A percentile compares a stretch with the other conserved stretches of the same genome.
phyloP scores from a whole-genome alignment of 2,329 filamentous ascomycete genomes.

The Curvularia spicifera region DNA sequence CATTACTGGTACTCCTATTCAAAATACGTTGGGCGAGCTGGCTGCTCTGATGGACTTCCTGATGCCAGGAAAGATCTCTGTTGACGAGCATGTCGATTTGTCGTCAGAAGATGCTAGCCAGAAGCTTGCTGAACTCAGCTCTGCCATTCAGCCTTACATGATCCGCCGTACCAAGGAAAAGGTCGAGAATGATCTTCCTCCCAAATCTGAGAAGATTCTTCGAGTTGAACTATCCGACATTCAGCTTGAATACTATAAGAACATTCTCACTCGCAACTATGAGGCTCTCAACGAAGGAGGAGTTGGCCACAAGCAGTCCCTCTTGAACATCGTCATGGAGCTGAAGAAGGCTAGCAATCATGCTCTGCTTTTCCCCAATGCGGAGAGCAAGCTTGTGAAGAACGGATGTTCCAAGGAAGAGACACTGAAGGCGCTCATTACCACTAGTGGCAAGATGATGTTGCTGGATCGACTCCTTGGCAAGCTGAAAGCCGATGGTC shows the following conservation, averaged over 20 bases:
- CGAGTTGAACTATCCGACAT: conserved; percentile 96
- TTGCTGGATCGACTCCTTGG: conserved; percentile 91
- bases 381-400: conserved; percentile 85
- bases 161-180: conserved; percentile 95
- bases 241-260: conserved; percentile 98
- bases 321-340: conserved; percentile 99
- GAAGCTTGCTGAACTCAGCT: conserved; percentile 85
- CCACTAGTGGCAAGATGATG: conserved; percentile 99
- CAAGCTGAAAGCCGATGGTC: conserved; percentile 90
- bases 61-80: conserved; percentile 89
- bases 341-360: conserved; percentile 99
- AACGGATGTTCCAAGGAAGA: conserved; percentile 86
- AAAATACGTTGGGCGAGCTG: conserved; percentile 93
- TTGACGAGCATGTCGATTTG: conserved; percentile 91
- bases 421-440: conserved; percentile 88
- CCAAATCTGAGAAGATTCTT: conserved; percentile 98
- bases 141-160: conserved; percentile 90
- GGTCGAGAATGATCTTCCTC: conserved; percentile 93
- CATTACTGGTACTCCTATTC: conserved; percentile 96
- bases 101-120: conserved; percentile 79
- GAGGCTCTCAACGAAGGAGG: conserved; percentile 89
- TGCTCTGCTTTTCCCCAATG: conserved; percentile 95
- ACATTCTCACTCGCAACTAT: conserved; percentile 96
- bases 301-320: conserved; percentile 89
- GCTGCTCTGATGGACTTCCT: conserved; percentile 94